Conservation (phyloP, 306 rosid genomes). For the Corylus americana region DNA sequence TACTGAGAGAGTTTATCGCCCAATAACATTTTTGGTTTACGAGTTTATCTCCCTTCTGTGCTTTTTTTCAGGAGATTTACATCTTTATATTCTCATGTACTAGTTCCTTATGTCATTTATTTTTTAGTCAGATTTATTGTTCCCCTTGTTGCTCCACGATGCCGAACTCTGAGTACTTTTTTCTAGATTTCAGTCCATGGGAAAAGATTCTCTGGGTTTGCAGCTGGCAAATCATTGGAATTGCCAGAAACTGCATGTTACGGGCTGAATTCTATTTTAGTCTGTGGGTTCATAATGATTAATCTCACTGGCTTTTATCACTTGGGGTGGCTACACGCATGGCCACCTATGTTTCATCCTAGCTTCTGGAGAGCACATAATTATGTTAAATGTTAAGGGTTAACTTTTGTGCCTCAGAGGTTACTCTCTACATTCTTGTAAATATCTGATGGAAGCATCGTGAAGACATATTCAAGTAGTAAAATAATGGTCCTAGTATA, state of each 20-base stretch:
- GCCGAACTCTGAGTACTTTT: constrained; percentile 19
- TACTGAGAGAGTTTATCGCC: constrained; percentile 28
- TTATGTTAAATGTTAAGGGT: background rate
- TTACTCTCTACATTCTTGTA: background rate
- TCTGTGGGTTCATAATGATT: background rate
- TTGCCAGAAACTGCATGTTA: constrained; percentile 24
- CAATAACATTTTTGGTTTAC: constrained; percentile 1
- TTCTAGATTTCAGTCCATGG: background rate
- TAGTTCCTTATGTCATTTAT: constrained; percentile 25
- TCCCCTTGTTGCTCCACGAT: constrained; percentile 19
- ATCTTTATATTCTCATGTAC: constrained; percentile 17
- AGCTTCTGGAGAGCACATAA: background rate
- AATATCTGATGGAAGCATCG: background rate
- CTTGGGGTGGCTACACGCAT: background rate
- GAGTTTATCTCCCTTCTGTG: constrained; percentile 12
- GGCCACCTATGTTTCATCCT: background rate
- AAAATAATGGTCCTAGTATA: background rate
- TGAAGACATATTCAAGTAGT: background rate
- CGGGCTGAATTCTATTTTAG: constrained; percentile 17
- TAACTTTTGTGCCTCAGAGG: background rate
- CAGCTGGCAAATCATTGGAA: constrained; percentile 20
- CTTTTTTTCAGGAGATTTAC: constrained; percentile 27
- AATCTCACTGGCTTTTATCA: background rate
- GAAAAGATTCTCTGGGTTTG: too few relatives aligned
- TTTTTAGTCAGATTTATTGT: constrained; percentile 7